Conservation (phyloP, 1,139 yeast species). For the Sugiyamaella paludigena region DNA sequence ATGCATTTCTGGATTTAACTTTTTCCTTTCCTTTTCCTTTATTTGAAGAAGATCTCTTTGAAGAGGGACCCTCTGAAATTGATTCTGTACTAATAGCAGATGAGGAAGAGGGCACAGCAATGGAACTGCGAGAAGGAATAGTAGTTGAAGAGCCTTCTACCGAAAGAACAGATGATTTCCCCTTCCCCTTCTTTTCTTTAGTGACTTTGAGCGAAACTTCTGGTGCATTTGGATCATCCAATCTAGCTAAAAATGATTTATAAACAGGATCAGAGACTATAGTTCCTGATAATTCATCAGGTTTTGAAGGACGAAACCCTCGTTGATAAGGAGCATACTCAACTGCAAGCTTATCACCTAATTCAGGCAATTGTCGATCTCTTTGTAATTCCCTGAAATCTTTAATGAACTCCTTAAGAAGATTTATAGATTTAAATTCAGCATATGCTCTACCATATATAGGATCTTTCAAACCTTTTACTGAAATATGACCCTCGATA, state of each 20-base stretch:
- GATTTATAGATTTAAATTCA: slow-evolving; percentile 17
- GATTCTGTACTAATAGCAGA: no score
- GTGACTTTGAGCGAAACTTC: background rate
- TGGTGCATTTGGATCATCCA: slow-evolving; percentile 15
- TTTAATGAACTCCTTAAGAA: slow-evolving; percentile 20
- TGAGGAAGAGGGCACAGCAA: background rate
- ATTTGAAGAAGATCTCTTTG: background rate
- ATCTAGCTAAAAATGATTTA: slow-evolving; percentile 19
- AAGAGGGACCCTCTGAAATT: background rate
- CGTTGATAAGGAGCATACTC: slow-evolving; percentile 32
- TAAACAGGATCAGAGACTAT: slow-evolving; percentile 24
- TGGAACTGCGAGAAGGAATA: background rate
- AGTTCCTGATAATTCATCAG: slow-evolving; percentile 23
- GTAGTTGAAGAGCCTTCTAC: background rate
- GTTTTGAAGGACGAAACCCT: slow-evolving; percentile 14
- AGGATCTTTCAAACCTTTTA: slow-evolving; percentile 22
- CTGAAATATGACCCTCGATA: slow-evolving; percentile 38
- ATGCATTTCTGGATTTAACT: background rate
- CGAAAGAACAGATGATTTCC: no score
- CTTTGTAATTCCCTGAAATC: slow-evolving; percentile 18
- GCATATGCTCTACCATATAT: slow-evolving; percentile 25
- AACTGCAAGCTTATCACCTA: slow-evolving; percentile 15
- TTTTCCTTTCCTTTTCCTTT: background rate
- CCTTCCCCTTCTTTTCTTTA: no score
- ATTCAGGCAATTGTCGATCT: slow-evolving; percentile 10